Base-by-base conservation (phyloP, 805 yeast genomes). In the Wickerhamiella bombiphila region DNA sequence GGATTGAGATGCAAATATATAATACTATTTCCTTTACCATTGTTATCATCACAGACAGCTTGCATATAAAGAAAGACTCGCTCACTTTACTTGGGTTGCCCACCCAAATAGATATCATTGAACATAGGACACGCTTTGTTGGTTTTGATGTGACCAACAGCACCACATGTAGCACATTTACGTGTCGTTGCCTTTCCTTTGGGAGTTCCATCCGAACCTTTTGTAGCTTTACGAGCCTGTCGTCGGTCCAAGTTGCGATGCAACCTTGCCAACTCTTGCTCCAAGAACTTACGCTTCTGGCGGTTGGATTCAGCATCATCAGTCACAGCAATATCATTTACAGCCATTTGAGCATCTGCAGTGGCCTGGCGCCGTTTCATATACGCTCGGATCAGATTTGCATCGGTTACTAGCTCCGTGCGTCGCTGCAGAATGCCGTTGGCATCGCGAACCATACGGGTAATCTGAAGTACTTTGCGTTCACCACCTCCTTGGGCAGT, bases 161-260 rank as follows among this genome's bases (percentile, higher is more conserved):
- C 91, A 17, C 97, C 97, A 66, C 98, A 88, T 0, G 91, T 78
- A 3, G 93, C 86, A 61, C 98, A 88, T 52, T 82, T 73, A 55
- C 98, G 66, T 6, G 79, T 76, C 4, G 73, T 74, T 22, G 76
- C 67, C 50, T 76, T 76, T 9, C 26, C 26, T 50, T 78, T 78
- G 18, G 80, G 80, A 47, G 74, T 76, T 9, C 11, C 26, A n/a
- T 76, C 80, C 25, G 46, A 51, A 38, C 43, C 54, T 64, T 58
- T 71, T 57, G 51, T 61, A 29, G 72, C 68, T 53, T 71, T 64
- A 47, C 80, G 62, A 5, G 74, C 76, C 41, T 63, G 61, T 41
- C 78, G 66, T 38, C 77, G 69, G 46, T 77, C 85, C 42, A 74
- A 76, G 36, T 83, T 71, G 51, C 80, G 80, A 49, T 81, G 80